Base-by-base conservation (phyloP, 352 stramenopile genomes). In the Phytopythium mirpurense region DNA sequence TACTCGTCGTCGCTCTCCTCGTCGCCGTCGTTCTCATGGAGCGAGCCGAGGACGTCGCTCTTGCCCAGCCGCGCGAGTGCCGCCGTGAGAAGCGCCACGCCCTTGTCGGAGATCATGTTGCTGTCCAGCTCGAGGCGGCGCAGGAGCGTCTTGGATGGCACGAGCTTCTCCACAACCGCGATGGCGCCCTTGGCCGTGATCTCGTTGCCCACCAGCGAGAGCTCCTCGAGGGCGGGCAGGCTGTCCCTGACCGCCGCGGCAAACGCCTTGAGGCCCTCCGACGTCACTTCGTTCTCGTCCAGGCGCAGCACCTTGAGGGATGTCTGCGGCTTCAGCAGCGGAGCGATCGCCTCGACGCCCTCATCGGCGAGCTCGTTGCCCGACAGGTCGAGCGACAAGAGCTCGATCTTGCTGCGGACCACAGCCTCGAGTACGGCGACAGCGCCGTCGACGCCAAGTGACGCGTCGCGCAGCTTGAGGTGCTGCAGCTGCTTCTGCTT, bases 391-490 rank as follows among this genome's bases (percentile, higher is more conserved):
- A 98, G 71, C 72, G 72, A 59, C 51, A 69, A 21, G 40, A 98
- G 67, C 48, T 82, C 53, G 15, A 95, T 73, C n/a, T 75, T 74
- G 42, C 56, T 76, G 44, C 59, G 65, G 12, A 70, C 67, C 14
- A 97, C 68, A 9, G 85, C 74, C 47, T 89, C 60, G 2, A 88
- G 70, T 15, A 98, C 67, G 16, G 65, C 64, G 36, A 67, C 70
- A 2, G 88, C 76, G 23, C 89, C 90, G 19, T 96, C 78, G 45
- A 80, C 67, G 8, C 84, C 82, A 9, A 97, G 70, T 34, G 88
- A 91, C 31, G 89, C 96, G 49, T 97, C 89, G 38, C 86, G 78
- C 12, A 98, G 71, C 73, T 97, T 92, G 47, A 97, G 74, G 54
- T 73, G 76, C 34, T 69, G 70, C 36, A 98, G 65, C 21, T 77